These are phyloP conservation scores for Wickerhamomyces rabaulensis DNA, from an alignment of 805 yeast genomes.

Conservation along the genomic window DNA sequence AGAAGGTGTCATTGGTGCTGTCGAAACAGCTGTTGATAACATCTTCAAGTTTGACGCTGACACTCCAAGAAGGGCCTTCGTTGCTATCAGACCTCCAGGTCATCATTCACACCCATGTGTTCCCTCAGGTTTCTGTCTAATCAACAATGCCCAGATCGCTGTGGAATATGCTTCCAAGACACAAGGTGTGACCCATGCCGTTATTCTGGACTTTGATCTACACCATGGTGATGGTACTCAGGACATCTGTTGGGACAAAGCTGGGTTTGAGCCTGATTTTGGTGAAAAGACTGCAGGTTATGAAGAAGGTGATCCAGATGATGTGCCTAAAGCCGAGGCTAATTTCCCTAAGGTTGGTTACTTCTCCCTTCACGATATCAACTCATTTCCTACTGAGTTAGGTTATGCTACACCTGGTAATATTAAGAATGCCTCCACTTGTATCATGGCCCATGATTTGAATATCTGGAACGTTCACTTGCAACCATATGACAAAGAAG, in stretches of 20 bases:
- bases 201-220: constrained; percentile 73
- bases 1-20: constrained; percentile 72
- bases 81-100: constrained; percentile 77
- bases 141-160: constrained; percentile 78
- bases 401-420: constrained; percentile 71
- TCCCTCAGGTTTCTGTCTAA: constrained; percentile 82
- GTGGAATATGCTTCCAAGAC: constrained; percentile 66
- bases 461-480: constrained; percentile 83
- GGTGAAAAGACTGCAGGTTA: constrained; percentile 30
- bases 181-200: constrained; percentile 72
- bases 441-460: constrained; percentile 70
- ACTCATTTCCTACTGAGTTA: constrained; percentile 78
- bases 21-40: constrained; percentile 65
- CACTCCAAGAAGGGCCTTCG: constrained; percentile 47
- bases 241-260: constrained; percentile 78
- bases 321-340: constrained; percentile 33
- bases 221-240: constrained; percentile 92
- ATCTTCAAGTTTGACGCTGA: constrained; percentile 30
- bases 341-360: constrained; percentile 65
- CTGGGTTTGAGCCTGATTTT: constrained; percentile 51
- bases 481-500: constrained; percentile 55
- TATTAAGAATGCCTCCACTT: constrained; percentile 71
- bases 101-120: constrained; percentile 79
- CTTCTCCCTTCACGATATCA: constrained; percentile 79
- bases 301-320: constrained; percentile 32